Conservation (phyloP, 345 rosid genomes). For the Eucalyptus tenuipes region DNA sequence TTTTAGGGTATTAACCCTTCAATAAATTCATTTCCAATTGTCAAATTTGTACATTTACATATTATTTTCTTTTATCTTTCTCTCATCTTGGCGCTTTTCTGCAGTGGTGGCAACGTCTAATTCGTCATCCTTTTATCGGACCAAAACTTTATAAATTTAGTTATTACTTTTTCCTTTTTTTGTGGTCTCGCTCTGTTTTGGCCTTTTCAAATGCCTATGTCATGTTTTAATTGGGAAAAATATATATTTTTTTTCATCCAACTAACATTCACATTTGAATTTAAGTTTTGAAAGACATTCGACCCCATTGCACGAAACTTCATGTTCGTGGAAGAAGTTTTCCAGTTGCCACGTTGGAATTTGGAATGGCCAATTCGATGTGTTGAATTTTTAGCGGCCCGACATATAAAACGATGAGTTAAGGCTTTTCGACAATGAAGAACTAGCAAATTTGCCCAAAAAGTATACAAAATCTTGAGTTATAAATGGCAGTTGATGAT, state of each 20-base stretch:
- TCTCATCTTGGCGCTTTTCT: not conserved
- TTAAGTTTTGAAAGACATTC: not conserved
- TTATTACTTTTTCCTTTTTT: not conserved
- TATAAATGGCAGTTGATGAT: not conserved
- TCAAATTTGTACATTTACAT: not conserved
- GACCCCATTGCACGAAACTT: not conserved
- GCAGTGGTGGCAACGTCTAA: not conserved
- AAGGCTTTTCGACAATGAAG: not conserved
- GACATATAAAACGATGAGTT: not conserved
- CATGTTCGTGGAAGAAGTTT: not conserved
- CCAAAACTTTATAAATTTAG: not conserved
- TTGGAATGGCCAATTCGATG: not conserved
- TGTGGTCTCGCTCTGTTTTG: not conserved
- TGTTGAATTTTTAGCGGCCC: not conserved
- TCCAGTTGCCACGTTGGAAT: not conserved
- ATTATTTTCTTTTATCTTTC: not conserved
- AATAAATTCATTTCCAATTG: not conserved
- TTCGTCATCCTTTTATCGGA: not conserved
- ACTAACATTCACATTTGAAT: not conserved
- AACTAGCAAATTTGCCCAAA: not conserved
- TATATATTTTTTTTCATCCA: not conserved
- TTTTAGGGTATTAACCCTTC: too few species aligned
- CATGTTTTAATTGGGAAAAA: not conserved
- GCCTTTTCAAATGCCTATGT: not conserved
- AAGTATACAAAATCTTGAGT: not conserved